Evolutionary conservation across 2,329 filamentous ascomycete species (phyloP).

Genomic region (Fusarium fracticaudum): DNA sequence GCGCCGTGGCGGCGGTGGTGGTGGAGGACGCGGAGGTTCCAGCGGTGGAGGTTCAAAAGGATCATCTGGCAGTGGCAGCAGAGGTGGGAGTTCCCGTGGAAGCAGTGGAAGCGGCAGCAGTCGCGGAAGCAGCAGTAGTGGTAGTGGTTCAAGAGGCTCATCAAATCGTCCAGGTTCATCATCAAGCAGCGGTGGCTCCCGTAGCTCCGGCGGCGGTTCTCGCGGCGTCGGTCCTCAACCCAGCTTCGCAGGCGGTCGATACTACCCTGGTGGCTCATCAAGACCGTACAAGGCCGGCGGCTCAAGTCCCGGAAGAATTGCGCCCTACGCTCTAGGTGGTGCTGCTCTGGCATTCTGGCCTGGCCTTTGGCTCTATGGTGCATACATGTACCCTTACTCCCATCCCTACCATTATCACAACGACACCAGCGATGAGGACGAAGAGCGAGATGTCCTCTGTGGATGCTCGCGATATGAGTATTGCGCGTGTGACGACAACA

Average conservation of each 20-base stretch:
- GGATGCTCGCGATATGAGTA: constrained; percentile 60
- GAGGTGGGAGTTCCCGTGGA: constrained; percentile 28
- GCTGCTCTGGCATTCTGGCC: constrained; percentile 67
- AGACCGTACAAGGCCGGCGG: constrained; percentile 69
- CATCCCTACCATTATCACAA: constrained; percentile 61
- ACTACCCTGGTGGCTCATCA: constrained; percentile 73
- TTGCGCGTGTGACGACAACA: constrained; percentile 77
- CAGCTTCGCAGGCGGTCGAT: constrained; percentile 68
- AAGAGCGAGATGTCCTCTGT: constrained; percentile 50
- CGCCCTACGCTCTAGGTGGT: constrained; percentile 61
- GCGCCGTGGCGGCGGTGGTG: constrained; percentile 68
- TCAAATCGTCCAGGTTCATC: constrained; percentile 33
- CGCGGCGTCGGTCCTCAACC: constrained; percentile 67
- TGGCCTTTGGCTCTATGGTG: constrained; percentile 70
- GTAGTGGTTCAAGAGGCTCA: constrained; percentile 30
- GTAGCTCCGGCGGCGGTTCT: constrained; percentile 49
- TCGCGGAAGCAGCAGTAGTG: constrained; percentile 8
- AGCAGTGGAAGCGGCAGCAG: constrained; percentile 14
- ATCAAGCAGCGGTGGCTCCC: constrained; percentile 1
- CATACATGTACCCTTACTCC: constrained; percentile 65
- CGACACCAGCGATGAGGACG: constrained; percentile 53
- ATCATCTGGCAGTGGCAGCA: constrained; percentile 15
- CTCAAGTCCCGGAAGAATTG: constrained; percentile 61
- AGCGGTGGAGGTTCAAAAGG: constrained; percentile 32
- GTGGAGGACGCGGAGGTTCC: constrained; percentile 53